Base-by-base conservation (phyloP, 192 early-diverging fungal genomes). In the Coemansia sp. region DNA sequence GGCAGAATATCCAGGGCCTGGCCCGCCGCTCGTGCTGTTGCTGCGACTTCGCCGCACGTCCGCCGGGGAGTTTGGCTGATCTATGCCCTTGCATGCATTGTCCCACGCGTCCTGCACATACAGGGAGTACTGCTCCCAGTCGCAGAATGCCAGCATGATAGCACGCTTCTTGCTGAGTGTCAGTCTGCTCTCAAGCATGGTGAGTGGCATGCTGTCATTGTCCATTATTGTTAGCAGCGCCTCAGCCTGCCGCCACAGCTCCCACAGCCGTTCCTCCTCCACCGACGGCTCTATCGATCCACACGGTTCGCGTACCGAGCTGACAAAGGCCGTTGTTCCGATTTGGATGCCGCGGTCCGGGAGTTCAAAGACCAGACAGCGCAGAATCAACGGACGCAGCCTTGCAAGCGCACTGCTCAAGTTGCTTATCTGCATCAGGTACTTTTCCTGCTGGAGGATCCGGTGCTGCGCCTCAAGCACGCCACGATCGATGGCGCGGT, bases 61-160 rank as follows among this genome's bases (percentile, higher is more conserved):
- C 21, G 44, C 60, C 0, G 45, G 51, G 4, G 59, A 34, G 23
- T 30, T 59, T 20, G 75, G 72, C 68, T 77, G 75, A 38, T 64
- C 62, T n/a, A 77, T 83, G 39, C 75, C 80, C 43, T 63, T 64
- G 23, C 75, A 68, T 10, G 80, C 80, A 63, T 74, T 77, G 72
- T 77, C 75, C 80, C 80, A 83, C 5, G 72, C 80, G 38, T 83
- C 80, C 63, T 83, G 80, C 45, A 83, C 80, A 33, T 83, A 83
- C 43, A 72, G 48, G 68, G 80, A 77, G 74, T 83, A 83, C 72
- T 83, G 80, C 72, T 83, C 80, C 80, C 80, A 83, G 69, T 83
- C 80, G 72, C 80, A 77, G 60, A 83, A 83, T 12, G 80, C 80
- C 38, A 83, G 68, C 80, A 83, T 83, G 48, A 83, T 83, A 20